Evolutionary conservation across 495 filamentous ascomycete species (phyloP).

Genomic region (Aspergillus heteromorphus): DNA sequence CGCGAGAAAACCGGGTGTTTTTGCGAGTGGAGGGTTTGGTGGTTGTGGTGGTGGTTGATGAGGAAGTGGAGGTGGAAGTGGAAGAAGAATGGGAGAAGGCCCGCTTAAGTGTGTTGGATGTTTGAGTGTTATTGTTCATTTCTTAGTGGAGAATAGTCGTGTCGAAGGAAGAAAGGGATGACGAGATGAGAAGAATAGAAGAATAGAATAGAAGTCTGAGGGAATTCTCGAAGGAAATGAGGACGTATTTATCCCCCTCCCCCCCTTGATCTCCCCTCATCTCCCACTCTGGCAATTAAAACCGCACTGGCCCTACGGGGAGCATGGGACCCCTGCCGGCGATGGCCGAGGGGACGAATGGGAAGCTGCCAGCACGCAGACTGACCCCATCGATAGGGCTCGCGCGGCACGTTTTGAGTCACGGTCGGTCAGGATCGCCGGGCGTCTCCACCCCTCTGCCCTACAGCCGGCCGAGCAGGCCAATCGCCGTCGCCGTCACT

Average conservation of each 20-base stretch:
- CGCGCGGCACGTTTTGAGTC: conserved; percentile 8
- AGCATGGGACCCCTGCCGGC: conserved; percentile 2
- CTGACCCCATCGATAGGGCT: conserved; percentile 15
- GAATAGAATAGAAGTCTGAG: background rate
- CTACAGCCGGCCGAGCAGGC: background rate
- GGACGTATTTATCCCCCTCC: background rate
- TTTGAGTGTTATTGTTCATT: background rate
- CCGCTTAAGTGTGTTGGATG: conserved; percentile 14
- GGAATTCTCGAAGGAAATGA: background rate
- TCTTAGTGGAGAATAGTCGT: background rate
- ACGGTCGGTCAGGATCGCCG: conserved; percentile 4
- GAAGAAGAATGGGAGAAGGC: conserved; percentile 23
- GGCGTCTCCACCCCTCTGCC: conserved; percentile 4
- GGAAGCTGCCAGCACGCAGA: conserved; percentile 10
- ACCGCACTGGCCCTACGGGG: conserved; percentile 5
- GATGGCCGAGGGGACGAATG: conserved; percentile 9
- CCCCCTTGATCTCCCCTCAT: no score
- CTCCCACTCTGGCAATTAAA: no score
- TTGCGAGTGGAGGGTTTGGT: background rate
- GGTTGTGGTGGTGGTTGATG: conserved; percentile 5
- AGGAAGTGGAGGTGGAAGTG: conserved; percentile 18
- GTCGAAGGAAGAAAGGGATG: background rate
- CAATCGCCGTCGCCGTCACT: background rate
- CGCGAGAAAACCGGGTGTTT: conserved; percentile 5
- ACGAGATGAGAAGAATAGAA: no score